Evolutionary conservation across 768 basidiomycete genomes (phyloP).

Genomic region (Hydnomerulius pinastri): DNA sequence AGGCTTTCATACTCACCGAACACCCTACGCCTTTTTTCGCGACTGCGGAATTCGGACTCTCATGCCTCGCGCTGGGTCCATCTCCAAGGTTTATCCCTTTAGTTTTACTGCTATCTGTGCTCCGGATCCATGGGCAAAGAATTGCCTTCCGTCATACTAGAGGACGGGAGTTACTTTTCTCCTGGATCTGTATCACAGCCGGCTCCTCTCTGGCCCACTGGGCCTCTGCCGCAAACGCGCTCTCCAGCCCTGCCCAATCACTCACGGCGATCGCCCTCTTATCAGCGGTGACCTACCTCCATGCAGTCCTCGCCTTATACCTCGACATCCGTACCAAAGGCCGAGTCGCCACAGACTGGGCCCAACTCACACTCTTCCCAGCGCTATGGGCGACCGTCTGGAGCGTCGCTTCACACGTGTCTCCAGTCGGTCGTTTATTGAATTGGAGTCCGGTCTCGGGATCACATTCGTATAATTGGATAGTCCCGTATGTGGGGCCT

Average conservation of each 20-base stretch:
- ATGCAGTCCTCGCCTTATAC: constrained; percentile 44
- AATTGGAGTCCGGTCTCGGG: constrained; percentile 68
- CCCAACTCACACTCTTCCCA: constrained; percentile 62
- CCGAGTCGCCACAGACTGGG: constrained; percentile 35
- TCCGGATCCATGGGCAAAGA: constrained; percentile 35
- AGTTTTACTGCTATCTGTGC: constrained; percentile 23
- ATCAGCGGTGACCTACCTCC: constrained; percentile 44
- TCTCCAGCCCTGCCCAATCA: constrained; percentile 54
- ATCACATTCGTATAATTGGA: constrained; percentile 62
- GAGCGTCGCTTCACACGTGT: constrained; percentile 52
- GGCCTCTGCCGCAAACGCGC: constrained; percentile 49
- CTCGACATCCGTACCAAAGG: constrained; percentile 38
- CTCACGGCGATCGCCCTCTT: constrained; percentile 45
- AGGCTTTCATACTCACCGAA: constrained; percentile 23
- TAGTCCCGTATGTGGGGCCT: constrained; percentile 57
- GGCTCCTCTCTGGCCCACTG: constrained; percentile 45
- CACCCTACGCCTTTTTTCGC: constrained; percentile 28
- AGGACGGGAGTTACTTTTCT: constrained; percentile 34
- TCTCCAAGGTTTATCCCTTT: constrained; percentile 37
- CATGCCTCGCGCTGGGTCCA: constrained; percentile 29
- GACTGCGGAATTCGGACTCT: constrained; percentile 20
- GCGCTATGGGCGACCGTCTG: constrained; percentile 68
- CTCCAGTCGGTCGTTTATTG: constrained; percentile 69
- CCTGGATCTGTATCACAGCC: constrained; percentile 37
- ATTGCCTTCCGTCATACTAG: constrained; percentile 30